Percentiles rank a stretch among this genome's conserved stretches.
Evolutionary conservation across 2,329 filamentous ascomycete genomes (phyloP).

Genomic region (Penicillium italicum): DNA sequence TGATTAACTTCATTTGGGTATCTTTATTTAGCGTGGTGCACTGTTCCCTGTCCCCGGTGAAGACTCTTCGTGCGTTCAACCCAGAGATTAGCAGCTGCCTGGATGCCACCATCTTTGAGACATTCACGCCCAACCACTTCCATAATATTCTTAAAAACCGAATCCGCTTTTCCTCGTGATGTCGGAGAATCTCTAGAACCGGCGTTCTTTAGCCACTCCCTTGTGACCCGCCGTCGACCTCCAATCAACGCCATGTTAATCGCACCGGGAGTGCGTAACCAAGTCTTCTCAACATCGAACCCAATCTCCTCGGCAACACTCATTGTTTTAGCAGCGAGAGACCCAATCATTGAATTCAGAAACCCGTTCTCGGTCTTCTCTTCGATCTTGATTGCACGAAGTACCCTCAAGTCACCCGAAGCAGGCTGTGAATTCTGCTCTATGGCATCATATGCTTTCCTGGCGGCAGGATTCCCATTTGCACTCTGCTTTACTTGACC

Average conservation of each 20-base stretch:
- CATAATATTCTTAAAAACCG: slow-evolving; percentile 48
- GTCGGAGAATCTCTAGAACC: not conserved
- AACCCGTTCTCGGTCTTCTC: slow-evolving; percentile 31
- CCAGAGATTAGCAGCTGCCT: slow-evolving; percentile 49
- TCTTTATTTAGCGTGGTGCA: slow-evolving; percentile 19
- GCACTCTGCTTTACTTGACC: slow-evolving; percentile 44
- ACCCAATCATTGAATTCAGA: slow-evolving; percentile 70
- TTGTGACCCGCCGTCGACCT: slow-evolving; percentile 17
- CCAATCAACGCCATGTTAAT: slow-evolving; percentile 80
- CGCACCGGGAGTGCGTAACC: slow-evolving; percentile 87
- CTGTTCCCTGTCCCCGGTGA: slow-evolving; percentile 45
- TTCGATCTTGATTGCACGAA: slow-evolving; percentile 37
- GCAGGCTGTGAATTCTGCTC: slow-evolving; percentile 29
- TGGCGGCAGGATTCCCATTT: slow-evolving; percentile 10
- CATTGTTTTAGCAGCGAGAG: slow-evolving; percentile 74
- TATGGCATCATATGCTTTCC: slow-evolving; percentile 1
- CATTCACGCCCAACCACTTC: slow-evolving; percentile 59
- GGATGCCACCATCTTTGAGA: slow-evolving; percentile 43
- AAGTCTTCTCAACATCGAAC: slow-evolving; percentile 74
- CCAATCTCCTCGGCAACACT: slow-evolving; percentile 68
- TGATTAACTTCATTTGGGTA: not conserved
- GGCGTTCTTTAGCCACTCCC: not conserved
- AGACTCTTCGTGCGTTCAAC: slow-evolving; percentile 50
- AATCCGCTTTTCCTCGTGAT: not conserved
- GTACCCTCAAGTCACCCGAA: slow-evolving; percentile 41